These are phyloP conservation scores for Acrocalymma vagum DNA, from an alignment of 2,329 filamentous ascomycete genomes.

Conservation along the genomic window DNA sequence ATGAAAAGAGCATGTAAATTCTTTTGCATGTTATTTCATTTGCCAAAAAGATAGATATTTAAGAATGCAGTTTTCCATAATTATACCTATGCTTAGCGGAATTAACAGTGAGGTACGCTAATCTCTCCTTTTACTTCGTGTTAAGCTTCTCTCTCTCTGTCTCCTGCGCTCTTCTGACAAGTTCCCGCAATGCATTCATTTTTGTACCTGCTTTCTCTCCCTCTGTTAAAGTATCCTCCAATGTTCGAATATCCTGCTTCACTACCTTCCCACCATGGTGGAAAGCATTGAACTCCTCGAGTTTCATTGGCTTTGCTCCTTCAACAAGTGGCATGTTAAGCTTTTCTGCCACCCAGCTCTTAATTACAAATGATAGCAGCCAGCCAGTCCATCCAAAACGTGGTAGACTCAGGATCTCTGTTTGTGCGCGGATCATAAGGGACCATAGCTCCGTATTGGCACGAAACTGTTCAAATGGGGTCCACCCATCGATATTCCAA, in stretches of 20 bases:
- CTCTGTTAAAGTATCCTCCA: constrained; percentile 9
- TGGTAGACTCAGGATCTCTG: constrained; percentile 9
- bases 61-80: no score
- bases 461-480: constrained; percentile 1
- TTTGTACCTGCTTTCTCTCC: constrained; percentile 8
- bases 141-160: no score
- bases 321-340: neutral
- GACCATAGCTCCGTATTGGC: constrained; percentile 8
- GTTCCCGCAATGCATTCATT: constrained; percentile 11
- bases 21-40: no score
- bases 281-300: constrained; percentile 14
- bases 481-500: constrained; percentile 10
- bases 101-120: no score
- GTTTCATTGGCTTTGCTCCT: constrained; percentile 5
- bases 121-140: no score
- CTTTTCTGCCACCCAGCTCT: constrained; percentile 10
- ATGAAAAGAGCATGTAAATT: no score
- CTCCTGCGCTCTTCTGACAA: no score
- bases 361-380: constrained; percentile 13
- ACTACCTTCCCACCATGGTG: constrained; percentile 16
- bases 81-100: no score
- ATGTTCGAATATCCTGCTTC: constrained; percentile 12
- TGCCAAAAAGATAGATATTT: no score
- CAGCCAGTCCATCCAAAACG: constrained; percentile 13
- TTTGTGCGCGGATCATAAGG: constrained; percentile 9